Evolutionary conservation across 1,284 basidiomycete species (phyloP).

Genomic region (Pascua sp.): DNA sequence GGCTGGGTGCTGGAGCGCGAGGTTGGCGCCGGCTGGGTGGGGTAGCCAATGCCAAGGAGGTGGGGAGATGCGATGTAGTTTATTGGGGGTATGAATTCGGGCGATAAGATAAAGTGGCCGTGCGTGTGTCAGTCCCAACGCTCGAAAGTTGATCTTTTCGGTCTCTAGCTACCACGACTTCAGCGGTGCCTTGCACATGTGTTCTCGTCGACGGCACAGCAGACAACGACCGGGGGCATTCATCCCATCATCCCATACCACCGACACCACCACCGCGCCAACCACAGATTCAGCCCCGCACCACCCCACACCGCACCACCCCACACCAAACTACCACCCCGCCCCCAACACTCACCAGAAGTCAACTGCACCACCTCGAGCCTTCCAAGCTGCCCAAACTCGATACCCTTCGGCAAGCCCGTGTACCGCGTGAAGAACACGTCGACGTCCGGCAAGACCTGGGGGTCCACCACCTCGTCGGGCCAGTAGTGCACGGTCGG

Average conservation of each 20-base stretch:
- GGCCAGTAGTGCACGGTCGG: constrained; percentile 34
- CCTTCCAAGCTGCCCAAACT: constrained; percentile 23
- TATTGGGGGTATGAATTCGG: no score
- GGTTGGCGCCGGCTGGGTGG: constrained; percentile 36
- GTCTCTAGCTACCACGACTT: no score
- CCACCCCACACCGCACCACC: background rate
- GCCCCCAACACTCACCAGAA: constrained; percentile 29
- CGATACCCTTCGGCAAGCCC: constrained; percentile 25
- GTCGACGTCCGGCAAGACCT: constrained; percentile 25
- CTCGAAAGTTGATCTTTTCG: no score
- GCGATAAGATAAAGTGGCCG: no score
- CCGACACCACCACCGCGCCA: background rate
- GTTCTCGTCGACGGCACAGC: background rate
- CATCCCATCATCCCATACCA: background rate
- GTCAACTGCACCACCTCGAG: constrained; percentile 39
- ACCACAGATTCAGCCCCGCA: background rate
- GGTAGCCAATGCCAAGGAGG: no score
- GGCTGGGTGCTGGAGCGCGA: constrained; percentile 25
- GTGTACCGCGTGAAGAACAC: constrained; percentile 29
- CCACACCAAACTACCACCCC: background rate
- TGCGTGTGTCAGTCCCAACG: no score
- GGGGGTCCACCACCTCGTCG: constrained; percentile 17
- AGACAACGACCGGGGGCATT: background rate
- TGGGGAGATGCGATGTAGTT: no score
- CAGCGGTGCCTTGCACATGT: no score